Evolutionary conservation across 495 filamentous ascomycete genomes (phyloP), one percentile per base, ranked within the genome.

Genomic region (Acidiella bohemica): DNA sequence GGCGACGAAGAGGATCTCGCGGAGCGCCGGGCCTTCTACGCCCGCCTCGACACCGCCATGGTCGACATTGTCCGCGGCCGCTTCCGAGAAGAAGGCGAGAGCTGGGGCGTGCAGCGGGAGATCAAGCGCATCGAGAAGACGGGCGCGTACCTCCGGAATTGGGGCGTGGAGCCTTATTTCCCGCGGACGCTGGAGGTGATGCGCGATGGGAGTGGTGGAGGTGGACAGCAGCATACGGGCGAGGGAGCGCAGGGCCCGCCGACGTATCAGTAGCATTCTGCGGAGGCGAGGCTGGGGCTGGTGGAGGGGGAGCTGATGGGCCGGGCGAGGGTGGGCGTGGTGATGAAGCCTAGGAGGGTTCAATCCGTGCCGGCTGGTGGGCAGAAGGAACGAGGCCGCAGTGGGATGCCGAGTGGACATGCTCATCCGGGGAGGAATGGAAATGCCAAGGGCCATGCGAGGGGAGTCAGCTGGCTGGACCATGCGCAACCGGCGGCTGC

Each of bases 121-220:
- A 59, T 69, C 35, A 67, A 67, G 62, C 49, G 66, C 26, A 59
- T 69, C 26, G 66, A 69, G 49, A 66, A 66, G 59, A 69, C 65
- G 16, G 66, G 63, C 11, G 49, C 46, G 11, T 67, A 65, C 32
- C 45, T 69, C 31, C 54, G 49, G 45, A 66, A 64, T 16, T 63
- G 59, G 46, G 66, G 66, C 23, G 50, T 69, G 26, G 60, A 67
- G 53, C 54, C 58, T 6, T 69, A 69, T 41, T 69, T 69, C 45
- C 63, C 66, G 0, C 30, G 46, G 6, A 65, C 64, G 29, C 49
- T 69, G 46, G 64, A 66, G 18, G 46, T 63, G 17, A 68, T 69
- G 66, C 12, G 43, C 3, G 36, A 37, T 25, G 47, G 41, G 16
- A 37, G 23, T 17, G 36, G 42, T 32, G 20, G 8, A 7, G 36